Conservation (phyloP, 2,329 filamentous ascomycete genomes). For the Fusarium tjaetaba region DNA sequence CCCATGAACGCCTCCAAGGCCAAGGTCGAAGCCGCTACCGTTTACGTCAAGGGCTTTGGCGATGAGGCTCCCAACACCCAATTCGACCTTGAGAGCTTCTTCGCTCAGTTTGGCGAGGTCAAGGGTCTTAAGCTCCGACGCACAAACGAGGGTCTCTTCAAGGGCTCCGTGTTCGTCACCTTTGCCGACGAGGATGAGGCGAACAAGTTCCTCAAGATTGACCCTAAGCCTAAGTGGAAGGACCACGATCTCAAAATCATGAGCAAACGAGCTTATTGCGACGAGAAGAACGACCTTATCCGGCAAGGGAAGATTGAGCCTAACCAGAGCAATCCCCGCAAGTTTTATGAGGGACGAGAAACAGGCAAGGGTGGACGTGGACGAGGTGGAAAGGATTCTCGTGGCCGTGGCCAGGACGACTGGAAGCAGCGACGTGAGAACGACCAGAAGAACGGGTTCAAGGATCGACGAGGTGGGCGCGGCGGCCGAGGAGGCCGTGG, state of each 20-base stretch:
- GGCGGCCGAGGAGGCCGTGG: slow-evolving; percentile 57
- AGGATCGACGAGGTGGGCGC: slow-evolving; percentile 56
- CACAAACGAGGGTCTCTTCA: slow-evolving; percentile 77
- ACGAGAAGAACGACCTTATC: slow-evolving; percentile 79
- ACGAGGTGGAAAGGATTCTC: slow-evolving; percentile 49
- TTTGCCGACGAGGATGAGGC: slow-evolving; percentile 83
- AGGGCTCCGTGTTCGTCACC: slow-evolving; percentile 96
- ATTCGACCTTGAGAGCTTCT: slow-evolving; percentile 94
- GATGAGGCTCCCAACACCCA: slow-evolving; percentile 85
- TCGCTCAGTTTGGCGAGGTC: slow-evolving; percentile 80
- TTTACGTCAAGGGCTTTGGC: slow-evolving; percentile 96
- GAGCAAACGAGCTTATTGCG: slow-evolving; percentile 87
- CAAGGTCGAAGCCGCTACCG: slow-evolving; percentile 75
- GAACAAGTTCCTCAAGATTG: slow-evolving; percentile 80
- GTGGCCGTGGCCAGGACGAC: slow-evolving; percentile 62
- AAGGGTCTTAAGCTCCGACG: slow-evolving; percentile 90
- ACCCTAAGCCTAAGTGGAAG: slow-evolving; percentile 87
- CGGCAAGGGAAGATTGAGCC: slow-evolving; percentile 74
- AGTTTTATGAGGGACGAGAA: slow-evolving; percentile 62
- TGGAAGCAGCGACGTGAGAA: slow-evolving; percentile 73
- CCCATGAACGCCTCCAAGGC: slow-evolving; percentile 67
- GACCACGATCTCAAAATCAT: slow-evolving; percentile 82
- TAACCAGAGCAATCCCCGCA: slow-evolving; percentile 54
- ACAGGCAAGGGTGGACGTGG: slow-evolving; percentile 52
- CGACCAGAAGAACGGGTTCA: slow-evolving; percentile 69